These are phyloP conservation scores for Holtermannia corniformis DNA, from an alignment of 768 basidiomycete species.

Conservation along the genomic window DNA sequence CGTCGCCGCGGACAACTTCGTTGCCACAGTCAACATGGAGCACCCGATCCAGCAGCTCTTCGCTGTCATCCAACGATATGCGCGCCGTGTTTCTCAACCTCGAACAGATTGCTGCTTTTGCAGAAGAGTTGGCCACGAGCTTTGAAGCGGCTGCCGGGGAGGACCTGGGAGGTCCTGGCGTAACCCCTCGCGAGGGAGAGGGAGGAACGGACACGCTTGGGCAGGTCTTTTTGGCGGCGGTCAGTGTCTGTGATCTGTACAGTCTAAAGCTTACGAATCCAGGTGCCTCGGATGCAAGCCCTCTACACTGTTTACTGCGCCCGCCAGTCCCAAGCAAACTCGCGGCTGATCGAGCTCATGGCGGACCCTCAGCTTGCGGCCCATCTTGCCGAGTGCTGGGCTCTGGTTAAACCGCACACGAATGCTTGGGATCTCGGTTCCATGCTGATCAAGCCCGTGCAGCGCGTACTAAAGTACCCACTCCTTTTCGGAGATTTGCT, in stretches of 20 bases:
- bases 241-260: constrained; percentile 10
- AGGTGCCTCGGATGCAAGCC: constrained; percentile 36
- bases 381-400: constrained; percentile 40
- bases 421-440: constrained; percentile 43
- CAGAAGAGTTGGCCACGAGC: constrained; percentile 35
- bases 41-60: constrained; percentile 1
- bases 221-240: constrained; percentile 32
- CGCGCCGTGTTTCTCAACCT: constrained; percentile 40
- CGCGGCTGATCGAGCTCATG: constrained; percentile 32
- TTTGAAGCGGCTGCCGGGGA: constrained; percentile 33
- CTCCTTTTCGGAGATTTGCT: constrained; percentile 40
- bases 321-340: constrained; percentile 35
- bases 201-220: constrained; percentile 31
- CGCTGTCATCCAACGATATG: constrained; percentile 31
- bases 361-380: constrained; percentile 22
- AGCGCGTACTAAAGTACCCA: constrained; percentile 41
- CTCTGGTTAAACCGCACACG: constrained; percentile 36
- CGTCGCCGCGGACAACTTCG: constrained; percentile 8
- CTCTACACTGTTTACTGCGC: constrained; percentile 40
- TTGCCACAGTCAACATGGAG: not conserved
- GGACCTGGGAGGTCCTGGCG: constrained; percentile 18
- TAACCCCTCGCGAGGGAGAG: constrained; percentile 14
- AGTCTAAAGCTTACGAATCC: no score
- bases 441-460: constrained; percentile 43
- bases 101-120: constrained; percentile 34